phyloP scores from a whole-genome alignment of 257 asterid genomes.

The Fraxinus anomala region DNA sequence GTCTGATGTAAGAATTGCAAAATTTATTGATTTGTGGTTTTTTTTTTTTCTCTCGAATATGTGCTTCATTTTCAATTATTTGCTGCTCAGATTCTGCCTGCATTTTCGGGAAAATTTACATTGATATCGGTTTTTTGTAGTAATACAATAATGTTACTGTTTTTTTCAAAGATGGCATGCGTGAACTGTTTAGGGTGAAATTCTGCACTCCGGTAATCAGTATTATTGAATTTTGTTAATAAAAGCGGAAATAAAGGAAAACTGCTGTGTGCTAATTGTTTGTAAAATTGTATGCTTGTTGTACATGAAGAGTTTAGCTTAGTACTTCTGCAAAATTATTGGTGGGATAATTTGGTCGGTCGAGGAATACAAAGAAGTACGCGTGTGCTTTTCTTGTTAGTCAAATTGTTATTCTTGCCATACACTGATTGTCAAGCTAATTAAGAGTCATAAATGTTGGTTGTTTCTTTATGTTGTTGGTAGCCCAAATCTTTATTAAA shows the following conservation, averaged over 20 bases:
- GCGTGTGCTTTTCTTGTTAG: slow-evolving; percentile 4
- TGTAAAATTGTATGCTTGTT: slow-evolving; percentile 14
- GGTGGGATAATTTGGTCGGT: not conserved
- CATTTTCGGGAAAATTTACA: not conserved
- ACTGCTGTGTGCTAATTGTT: not conserved
- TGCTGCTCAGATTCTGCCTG: slow-evolving; percentile 1
- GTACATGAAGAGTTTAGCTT: not conserved
- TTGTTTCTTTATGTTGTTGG: slow-evolving; percentile 10
- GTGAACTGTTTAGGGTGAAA: not conserved
- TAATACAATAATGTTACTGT: not conserved
- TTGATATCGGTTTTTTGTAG: not conserved
- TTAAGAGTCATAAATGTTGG: slow-evolving; percentile 13
- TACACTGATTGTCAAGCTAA: slow-evolving; percentile 11
- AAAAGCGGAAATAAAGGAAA: not conserved
- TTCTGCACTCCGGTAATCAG: not conserved
- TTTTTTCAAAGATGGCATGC: not conserved
- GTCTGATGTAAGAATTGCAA: slow-evolving; percentile 11
- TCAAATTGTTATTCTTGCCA: not conserved
- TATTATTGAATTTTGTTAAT: not conserved
- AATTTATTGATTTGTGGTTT: slow-evolving; percentile 11
- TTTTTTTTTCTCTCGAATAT: not conserved
- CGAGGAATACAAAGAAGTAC: slow-evolving; percentile 11
- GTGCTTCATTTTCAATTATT: not conserved
- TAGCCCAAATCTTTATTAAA: slow-evolving; percentile 15
- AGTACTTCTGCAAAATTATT: slow-evolving; percentile 8